Evolutionary conservation across 2,329 filamentous ascomycete species (phyloP), one percentile per base, ranked within the genome.

Genomic region (Daldinia eschscholtzii): DNA sequence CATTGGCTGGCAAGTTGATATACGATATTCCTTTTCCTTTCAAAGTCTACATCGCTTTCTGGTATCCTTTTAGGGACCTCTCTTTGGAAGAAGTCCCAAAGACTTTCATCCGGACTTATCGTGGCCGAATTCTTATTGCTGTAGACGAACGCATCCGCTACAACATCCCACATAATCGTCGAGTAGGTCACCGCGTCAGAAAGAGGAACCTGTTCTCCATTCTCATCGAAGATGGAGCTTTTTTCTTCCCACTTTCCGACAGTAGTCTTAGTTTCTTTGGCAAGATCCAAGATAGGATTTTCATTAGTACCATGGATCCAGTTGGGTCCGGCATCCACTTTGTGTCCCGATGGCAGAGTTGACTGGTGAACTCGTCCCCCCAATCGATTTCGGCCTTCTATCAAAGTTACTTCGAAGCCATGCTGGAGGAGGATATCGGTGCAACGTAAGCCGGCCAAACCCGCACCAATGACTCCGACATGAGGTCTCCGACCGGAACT

Each of bases 221-320:
- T 74, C n/a, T 87, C 82, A 61, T 89, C 84, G 65, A 89, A 87
- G 0, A 90, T 80, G 35, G 85, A 82, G 26, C 88, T 85, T 4
- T 81, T 81, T 6, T 83, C 83, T 53, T 90, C 87, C 80, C 83
- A 84, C 62, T 76, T 80, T 12, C 82, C 81, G 1, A 83, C 77
- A 0, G 78, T 74, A 0, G 87, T 92, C 1, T 83, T 80, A 0
- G 90, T 92, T 69, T 87, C 81, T 71, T 85, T 86, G 12, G 90
- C 91, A 18, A 93, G 81, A 48, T 91, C 87, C 42, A 91, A 78
- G 15, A 93, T 91, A 0, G 91, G 90, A 74, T 93, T 94, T 69
- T 89, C 84, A 0, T 87, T 82, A 5, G 90, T 92, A 37, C 92
- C 91, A 67, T 94, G 91, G 58, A 94, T 92, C 91, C 91, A 94